Evolutionary conservation across 108 stramenopile genomes (phyloP).

Genomic region (Hondaea fermentalgiana): DNA sequence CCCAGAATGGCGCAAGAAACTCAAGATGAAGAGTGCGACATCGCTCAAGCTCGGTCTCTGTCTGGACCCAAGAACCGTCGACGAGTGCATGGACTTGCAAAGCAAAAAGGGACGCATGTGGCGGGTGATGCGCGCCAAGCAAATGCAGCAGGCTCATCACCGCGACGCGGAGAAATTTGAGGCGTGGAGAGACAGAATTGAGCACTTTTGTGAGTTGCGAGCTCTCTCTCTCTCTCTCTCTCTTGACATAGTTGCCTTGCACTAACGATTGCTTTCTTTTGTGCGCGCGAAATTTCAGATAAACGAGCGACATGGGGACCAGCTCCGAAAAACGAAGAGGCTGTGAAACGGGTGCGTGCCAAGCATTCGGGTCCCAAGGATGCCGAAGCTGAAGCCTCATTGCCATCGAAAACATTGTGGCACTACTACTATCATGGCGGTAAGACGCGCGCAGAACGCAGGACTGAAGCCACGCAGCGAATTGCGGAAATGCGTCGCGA

Average conservation of each 20-base stretch:
- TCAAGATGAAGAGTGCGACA: neutral
- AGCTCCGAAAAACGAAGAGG: neutral
- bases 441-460: neutral
- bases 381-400: neutral
- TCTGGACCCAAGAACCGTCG: neutral
- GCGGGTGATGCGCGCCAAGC: neutral
- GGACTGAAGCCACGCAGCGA: neutral
- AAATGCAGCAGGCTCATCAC: neutral
- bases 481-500: neutral
- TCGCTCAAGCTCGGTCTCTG: neutral
- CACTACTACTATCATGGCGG: constrained; percentile 13
- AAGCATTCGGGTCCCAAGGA: neutral
- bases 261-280: too few species aligned
- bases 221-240: too few species aligned
- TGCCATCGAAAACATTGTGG: neutral
- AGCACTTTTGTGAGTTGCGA: neutral
- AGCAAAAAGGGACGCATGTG: neutral
- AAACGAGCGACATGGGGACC: neutral
- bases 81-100: neutral
- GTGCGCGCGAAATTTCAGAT: neutral
- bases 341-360: neutral
- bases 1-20: neutral
- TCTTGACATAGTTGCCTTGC: too few species aligned
- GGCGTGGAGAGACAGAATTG: neutral
- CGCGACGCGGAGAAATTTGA: neutral